Base-by-base conservation (phyloP, 306 rosid genomes). In the Hippophae rhamnoides region DNA sequence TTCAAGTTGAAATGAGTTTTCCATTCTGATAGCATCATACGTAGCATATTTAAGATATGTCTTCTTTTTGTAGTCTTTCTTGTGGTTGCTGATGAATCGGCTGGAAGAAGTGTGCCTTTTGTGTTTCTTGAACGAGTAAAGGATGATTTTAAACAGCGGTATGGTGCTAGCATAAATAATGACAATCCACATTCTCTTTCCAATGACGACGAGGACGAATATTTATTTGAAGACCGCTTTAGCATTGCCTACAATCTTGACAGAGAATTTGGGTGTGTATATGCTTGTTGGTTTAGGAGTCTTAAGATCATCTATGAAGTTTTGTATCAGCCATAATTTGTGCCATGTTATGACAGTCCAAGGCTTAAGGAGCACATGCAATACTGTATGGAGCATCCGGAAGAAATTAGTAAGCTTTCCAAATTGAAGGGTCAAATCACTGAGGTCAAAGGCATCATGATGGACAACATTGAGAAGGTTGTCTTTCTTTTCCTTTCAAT, bases 391-490 rank as follows among this genome's bases (percentile, higher is more conserved):
- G 86, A 61, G 69, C 96, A 92, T 69, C 99, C 99, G 0, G 99
- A 92, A 73, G 99, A 92, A 80, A 86, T 92, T 26, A 82, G 88
- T 72, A 92, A 92, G 79, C 95, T 88, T 41, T 80, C 95, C 60
- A 92, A 84, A 63, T 76, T 92, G 82, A 92, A 92, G 82, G 93
- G 96, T 71, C 99, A 92, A 68, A 86, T 92, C 62, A 78, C 90
- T 41, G 99, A 92, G 81, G 94, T 92, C 79, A 92, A 92, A 72
- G 95, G 96, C 25, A 70, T 88, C 51, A 88, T 92, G 99, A 88
- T 88, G 93, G 96, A 92, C 67, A 92, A 88, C 46, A 86, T 92
- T 13, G 99, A 88, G 82, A 88, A 88, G 99, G 99, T 92, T 54
- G n/a, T 43, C 25, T n/a, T 51, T 31, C 14, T 46, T 8, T 52